Evolutionary conservation across 2,329 filamentous ascomycete species (phyloP), one percentile per base, ranked within the genome.

Genomic region (Bimuria novae-zelandiae): DNA sequence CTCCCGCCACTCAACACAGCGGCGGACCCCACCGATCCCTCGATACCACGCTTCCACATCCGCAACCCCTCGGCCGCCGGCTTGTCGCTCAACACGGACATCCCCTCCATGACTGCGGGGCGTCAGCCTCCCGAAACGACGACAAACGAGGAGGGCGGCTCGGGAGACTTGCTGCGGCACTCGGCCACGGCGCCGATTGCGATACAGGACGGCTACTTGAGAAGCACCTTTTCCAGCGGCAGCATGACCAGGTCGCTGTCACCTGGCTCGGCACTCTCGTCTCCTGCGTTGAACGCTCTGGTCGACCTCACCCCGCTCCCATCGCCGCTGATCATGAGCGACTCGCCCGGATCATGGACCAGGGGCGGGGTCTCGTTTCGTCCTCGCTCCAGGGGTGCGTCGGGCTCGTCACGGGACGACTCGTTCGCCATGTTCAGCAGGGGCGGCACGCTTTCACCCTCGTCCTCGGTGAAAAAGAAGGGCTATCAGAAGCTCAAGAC

Each of bases 251-350:
- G 74, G 3, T 79, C 77, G 27, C 61, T 78, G 17, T 80, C 77
- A 33, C 76, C 76, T 10, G 74, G 69, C 37, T 78, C 78, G 10
- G 73, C 73, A 29, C 67, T 80, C 19, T 75, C 77, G 22, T 80
- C 78, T 51, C 79, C 79, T 21, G 76, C 75, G 22, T 71, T 81
- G 19, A 75, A 76, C 52, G 76, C 79, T 11, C 75, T 81, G 65
- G 62, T 74, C 39, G 79, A 81, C 60, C 72, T 81, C 47, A 81
- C 79, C n/a, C 79, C 79, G 32, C 70, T 81, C n/a, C 79, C 79
- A 5, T 80, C 79, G 11, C 79, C 79, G 23, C 66, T 80, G 61
- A 64, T 72, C 7, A 72, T 76, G 54, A 66, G 65, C 56, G 75
- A 76, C 52, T 76, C 75, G 29, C 73, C 76, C 4, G 70, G 69